Percentiles rank a stretch among this genome's conserved stretches.
phyloP scores from a whole-genome alignment of 1,284 basidiomycete species.

The Ustilago sp. region DNA sequence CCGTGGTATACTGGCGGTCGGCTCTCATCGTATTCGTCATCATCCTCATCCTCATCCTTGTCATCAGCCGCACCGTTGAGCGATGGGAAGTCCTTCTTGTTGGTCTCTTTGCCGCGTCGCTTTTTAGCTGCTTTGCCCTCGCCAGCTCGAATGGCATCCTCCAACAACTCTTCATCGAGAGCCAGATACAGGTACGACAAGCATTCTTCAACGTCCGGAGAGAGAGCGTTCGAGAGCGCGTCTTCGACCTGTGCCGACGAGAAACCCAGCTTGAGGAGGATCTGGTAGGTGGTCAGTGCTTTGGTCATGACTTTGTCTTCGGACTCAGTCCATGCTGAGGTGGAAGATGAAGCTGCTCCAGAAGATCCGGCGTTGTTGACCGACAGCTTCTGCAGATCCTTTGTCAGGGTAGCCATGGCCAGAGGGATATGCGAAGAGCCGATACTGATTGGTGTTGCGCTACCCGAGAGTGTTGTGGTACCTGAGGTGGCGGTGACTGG shows the following conservation, averaged over 20 bases:
- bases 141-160: constrained; percentile 73
- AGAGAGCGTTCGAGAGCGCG: constrained; percentile 76
- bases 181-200: constrained; percentile 71
- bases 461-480: constrained; percentile 32
- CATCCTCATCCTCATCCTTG: constrained; percentile 30
- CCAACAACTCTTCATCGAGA: constrained; percentile 74
- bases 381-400: constrained; percentile 45
- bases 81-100: constrained; percentile 21
- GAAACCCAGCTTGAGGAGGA: constrained; percentile 87
- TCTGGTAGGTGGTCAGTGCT: constrained; percentile 83
- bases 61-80: constrained; percentile 29
- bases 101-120: constrained; percentile 41
- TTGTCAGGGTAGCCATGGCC: constrained; percentile 45
- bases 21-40: constrained; percentile 57
- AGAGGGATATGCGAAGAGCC: constrained; percentile 38
- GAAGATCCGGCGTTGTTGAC: constrained; percentile 15
- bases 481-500: constrained; percentile 28
- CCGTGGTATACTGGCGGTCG: constrained; percentile 50
- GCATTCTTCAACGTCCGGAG: constrained; percentile 88
- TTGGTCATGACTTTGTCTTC: constrained; percentile 76
- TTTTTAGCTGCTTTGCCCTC: constrained; percentile 67
- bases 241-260: constrained; percentile 77
- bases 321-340: constrained; percentile 35
- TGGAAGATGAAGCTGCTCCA: constrained; percentile 14
- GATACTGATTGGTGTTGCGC: constrained; percentile 39